Evolutionary conservation across 1,284 basidiomycete genomes (phyloP), one percentile per base, ranked within the genome.

Genomic region (Sphaerobolus stellatus): DNA sequence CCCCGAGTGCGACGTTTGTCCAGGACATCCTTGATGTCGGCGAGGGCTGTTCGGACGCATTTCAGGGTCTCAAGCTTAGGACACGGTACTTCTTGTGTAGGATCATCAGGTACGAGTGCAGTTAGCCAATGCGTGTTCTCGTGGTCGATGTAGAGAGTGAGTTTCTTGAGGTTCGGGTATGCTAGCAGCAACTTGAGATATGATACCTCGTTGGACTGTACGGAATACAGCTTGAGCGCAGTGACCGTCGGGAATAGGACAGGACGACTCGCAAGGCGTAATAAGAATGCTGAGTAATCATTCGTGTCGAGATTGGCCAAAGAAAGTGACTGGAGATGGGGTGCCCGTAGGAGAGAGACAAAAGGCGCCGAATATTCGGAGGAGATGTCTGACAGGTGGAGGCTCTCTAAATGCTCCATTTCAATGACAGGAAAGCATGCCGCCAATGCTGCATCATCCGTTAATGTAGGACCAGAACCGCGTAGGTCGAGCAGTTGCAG

Each of bases 371-470:
- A 30, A 24, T 49, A 49, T 30, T 54, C 52, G 24, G 52, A 48
- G n/a, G 52, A 40, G 22, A 54, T 48, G n/a, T 49, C 46, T 41
- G 52, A 54, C 18, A 54, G 40, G 14, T 31, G 45, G 13, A 54
- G 16, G 25, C 28, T 4, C n/a, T 38, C 29, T 16, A 54, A 33
- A 9, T 24, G 40, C 18, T 54, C 52, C 46, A 54, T 40, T 27
- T n/a, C 22, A 11, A 49, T 25, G 28, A 46, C 34, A 18, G 33
- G 6, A 22, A 41, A 49, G n/a, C 40, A 36, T 11, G 28, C 29
- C 4, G 52, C 36, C 28, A 40, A 18, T 8, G 47, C 9, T 16
- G 38, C 14, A 16, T 48, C 52, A 5, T 43, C 36, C 24, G 52
- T 48, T 28, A 49, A 18, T 18, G 49, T 4, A 24, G 52, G 52